Base-by-base conservation (phyloP, 2,329 filamentous ascomycete species). In the Exophiala mesophila region DNA sequence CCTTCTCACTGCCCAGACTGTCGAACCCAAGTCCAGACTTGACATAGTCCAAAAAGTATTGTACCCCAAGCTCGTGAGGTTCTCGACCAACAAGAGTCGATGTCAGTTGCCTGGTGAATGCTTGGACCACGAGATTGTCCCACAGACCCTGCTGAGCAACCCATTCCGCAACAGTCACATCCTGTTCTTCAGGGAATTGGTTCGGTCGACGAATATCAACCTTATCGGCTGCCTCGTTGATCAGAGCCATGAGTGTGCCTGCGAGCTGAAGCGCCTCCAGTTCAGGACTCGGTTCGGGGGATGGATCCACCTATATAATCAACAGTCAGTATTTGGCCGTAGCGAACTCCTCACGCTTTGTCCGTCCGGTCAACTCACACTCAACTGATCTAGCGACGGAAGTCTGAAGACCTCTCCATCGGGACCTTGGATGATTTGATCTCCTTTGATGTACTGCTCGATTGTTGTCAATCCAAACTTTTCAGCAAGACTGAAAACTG, bases 391-490 rank as follows among this genome's bases (percentile, higher is more conserved):
- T n/a, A n/a, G n/a, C n/a, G n/a, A n/a, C n/a, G n/a, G n/a, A n/a
- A n/a, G n/a, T 31, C 40, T 41, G 30, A 44, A 9, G 9, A 47
- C 19, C 2, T 42, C 40, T 1, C 65, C 68, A 31, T 68, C 59
- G 1, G 53, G 52, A 3, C 63, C 60, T 36, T 73, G 60, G 23
- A 70, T 56, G 1, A 73, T 59, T 10, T 59, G 63, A 1, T 65
- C 60, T 1, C 74, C 73, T 1, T 58, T 45, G 2, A 64, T 67
- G 23, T 72, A 71, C 52, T 78, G 74, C 53, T 66, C 61, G 7
- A 73, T 60, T 1, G 71, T 45, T 15, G 72, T 65, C 0, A 71
- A 52, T 0, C 65, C 64, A 10, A 42, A 53, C 4, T 47, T 23
- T 18, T 50, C 34, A 0, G 55, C 49, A 2, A 75, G 55, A 0